Conservation (phyloP, 106 monocot genomes). For the Ottelia alismoides region DNA sequence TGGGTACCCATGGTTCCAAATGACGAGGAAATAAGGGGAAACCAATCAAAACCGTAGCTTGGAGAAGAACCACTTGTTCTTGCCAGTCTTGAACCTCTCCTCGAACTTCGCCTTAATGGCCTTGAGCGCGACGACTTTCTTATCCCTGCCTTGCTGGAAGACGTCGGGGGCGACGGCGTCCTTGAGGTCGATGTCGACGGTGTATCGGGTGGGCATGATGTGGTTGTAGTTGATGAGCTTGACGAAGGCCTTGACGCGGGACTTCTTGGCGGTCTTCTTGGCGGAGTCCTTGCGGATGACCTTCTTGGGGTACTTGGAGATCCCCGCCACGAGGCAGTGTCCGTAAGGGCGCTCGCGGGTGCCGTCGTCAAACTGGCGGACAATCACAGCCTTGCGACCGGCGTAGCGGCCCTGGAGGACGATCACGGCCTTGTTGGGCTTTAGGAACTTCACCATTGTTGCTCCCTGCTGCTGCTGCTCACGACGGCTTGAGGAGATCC, state of each 20-base stretch:
- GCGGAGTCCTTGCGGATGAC: conserved; percentile 35
- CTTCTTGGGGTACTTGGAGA: conserved; percentile 32
- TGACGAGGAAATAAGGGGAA: not conserved
- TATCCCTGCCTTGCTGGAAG: conserved; percentile 34
- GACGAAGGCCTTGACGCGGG: conserved; percentile 36
- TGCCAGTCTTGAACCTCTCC: conserved; percentile 16
- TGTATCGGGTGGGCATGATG: conserved; percentile 57
- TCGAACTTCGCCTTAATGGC: conserved; percentile 26
- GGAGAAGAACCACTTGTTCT: conserved; percentile 19
- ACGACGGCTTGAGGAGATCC: too few species aligned
- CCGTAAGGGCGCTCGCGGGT: conserved; percentile 52
- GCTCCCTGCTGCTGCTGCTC: too few species aligned
- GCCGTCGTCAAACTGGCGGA: conserved; percentile 46
- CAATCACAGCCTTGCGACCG: conserved; percentile 50
- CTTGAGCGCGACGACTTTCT: conserved; percentile 37
- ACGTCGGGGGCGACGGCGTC: conserved; percentile 31
- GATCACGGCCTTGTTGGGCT: too few species aligned
- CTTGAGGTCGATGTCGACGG: conserved; percentile 53
- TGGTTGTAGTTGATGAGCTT: conserved; percentile 52
- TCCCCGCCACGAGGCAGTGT: conserved; percentile 27
- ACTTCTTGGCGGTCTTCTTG: conserved; percentile 35
- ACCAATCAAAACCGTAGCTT: not conserved
- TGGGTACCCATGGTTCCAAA: too few species aligned
- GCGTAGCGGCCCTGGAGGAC: conserved; percentile 45
- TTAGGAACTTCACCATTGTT: too few species aligned